These are phyloP conservation scores for Isatis lusitanica DNA, from an alignment of 441 rosid species.

Conservation along the genomic window DNA sequence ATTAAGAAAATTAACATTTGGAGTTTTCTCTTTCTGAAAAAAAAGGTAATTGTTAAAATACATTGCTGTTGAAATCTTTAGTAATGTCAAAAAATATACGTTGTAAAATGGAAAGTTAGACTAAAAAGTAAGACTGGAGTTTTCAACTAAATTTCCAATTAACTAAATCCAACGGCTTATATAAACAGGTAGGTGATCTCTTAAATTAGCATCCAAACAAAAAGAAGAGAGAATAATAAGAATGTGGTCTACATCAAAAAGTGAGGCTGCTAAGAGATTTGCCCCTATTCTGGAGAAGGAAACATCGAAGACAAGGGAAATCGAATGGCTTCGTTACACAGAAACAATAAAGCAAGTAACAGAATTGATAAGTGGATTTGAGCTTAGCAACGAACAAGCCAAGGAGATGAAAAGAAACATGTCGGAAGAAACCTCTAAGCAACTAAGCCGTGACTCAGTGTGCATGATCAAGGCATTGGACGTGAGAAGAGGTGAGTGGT, in stretches of 20 bases:
- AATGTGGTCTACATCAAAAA: neutral
- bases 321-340: neutral
- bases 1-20: neutral
- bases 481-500: neutral
- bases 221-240: neutral
- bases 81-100: neutral
- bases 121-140: neutral
- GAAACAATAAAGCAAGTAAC: neutral
- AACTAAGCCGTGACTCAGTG: neutral
- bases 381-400: neutral
- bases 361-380: neutral
- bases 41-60: neutral
- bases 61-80: neutral
- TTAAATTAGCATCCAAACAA: neutral
- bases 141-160: neutral
- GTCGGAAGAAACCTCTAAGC: neutral
- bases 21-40: neutral
- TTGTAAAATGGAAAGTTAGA: neutral
- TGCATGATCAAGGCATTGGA: neutral
- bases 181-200: neutral
- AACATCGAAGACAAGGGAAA: neutral
- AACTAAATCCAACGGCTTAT: neutral
- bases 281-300: neutral
- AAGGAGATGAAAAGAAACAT: neutral
- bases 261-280: neutral